Evolutionary conservation across 352 stramenopile species (phyloP), one percentile per base, ranked within the genome.

Genomic region (Pythium rhizo-oryzae): DNA sequence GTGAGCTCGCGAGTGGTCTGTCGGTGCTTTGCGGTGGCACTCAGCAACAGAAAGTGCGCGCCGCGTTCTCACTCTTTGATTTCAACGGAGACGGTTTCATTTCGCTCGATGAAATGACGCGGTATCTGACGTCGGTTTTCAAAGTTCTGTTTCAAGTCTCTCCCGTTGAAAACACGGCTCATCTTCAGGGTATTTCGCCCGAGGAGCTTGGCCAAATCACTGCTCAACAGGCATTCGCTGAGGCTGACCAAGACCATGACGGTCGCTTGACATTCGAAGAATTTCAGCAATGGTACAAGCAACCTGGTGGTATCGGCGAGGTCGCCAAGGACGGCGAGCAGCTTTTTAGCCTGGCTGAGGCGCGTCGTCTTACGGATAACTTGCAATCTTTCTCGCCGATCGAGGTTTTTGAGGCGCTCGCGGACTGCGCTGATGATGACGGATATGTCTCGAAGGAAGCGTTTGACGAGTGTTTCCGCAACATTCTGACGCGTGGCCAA

Each of bases 41-140:
- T 9, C 92, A 95, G 62, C 75, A 94, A 33, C 87, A 97, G 47
- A 96, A 96, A 62, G 82, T 96, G 23, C 75, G 92, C 35, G 85
- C 88, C 11, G 90, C 88, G 15, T 97, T 97, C 52, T 79, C 79
- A 15, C 67, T 97, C 0, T 94, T 96, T 64, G 91, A 97, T 64
- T 92, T 94, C 57, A 94, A 97, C 67, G 86, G 85, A 33, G 91
- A 97, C 65, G 87, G 89, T 0, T 94, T 90, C 60, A 96, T 97
- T 44, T 95, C 88, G 2, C 47, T 92, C 15, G 82, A 92, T 11
- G 89, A 97, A 44, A 94, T 97, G 85, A 87, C 84, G 21, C 87
- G 81, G 18, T 97, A 97, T 67, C 63, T 97, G 33, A 91, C 87
- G n/a, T 92, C 84, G 1, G 87, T 96, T 0, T 96, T 97, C 66